Percentiles rank a stretch among this genome's conserved stretches.
These are phyloP conservation scores for Haplosporangium gracile DNA, from an alignment of 192 early-diverging fungal genomes.

Conservation along the genomic window DNA sequence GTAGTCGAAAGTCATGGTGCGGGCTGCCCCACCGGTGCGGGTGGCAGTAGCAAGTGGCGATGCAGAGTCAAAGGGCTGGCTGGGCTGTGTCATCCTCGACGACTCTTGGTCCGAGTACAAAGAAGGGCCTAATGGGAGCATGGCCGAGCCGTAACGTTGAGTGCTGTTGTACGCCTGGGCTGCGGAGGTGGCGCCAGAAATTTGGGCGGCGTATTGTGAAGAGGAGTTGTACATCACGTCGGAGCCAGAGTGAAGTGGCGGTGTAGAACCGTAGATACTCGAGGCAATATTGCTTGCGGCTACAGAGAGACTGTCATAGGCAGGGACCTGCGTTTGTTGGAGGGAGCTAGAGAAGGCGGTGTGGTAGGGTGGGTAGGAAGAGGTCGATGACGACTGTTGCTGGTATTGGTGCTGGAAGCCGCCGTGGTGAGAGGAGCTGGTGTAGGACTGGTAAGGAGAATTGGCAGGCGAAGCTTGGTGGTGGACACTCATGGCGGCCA, in stretches of 20 bases:
- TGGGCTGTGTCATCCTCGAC: slow-evolving; percentile 7
- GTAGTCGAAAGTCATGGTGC: slow-evolving; percentile 13
- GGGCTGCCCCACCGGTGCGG: neutral
- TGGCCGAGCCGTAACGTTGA: slow-evolving; percentile 16
- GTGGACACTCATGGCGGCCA: slow-evolving; percentile 47
- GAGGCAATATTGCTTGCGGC: slow-evolving; percentile 19
- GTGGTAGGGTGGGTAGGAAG: slow-evolving; percentile 29
- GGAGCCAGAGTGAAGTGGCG: slow-evolving; percentile 8
- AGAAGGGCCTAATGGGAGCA: slow-evolving; percentile 22
- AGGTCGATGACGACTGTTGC: slow-evolving; percentile 26
- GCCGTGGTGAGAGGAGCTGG: slow-evolving; percentile 29
- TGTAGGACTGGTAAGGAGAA: slow-evolving; percentile 48
- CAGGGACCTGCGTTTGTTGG: slow-evolving; percentile 11
- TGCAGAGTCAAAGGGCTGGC: slow-evolving; percentile 14
- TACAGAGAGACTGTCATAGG: slow-evolving; percentile 27
- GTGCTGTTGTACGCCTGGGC: slow-evolving; percentile 9
- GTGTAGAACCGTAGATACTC: slow-evolving; percentile 24
- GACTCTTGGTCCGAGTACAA: slow-evolving; percentile 27
- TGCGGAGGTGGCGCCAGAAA: neutral
- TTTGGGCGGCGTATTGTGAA: slow-evolving; percentile 9
- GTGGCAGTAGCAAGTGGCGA: slow-evolving; percentile 4
- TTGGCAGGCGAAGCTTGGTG: slow-evolving; percentile 29
- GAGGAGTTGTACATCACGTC: slow-evolving; percentile 31
- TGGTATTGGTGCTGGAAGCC: slow-evolving; percentile 37
- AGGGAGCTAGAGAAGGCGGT: slow-evolving; percentile 33